These are phyloP conservation scores for Rhododendron molle DNA, from an alignment of 148 eudicot genomes.

Conservation along the genomic window DNA sequence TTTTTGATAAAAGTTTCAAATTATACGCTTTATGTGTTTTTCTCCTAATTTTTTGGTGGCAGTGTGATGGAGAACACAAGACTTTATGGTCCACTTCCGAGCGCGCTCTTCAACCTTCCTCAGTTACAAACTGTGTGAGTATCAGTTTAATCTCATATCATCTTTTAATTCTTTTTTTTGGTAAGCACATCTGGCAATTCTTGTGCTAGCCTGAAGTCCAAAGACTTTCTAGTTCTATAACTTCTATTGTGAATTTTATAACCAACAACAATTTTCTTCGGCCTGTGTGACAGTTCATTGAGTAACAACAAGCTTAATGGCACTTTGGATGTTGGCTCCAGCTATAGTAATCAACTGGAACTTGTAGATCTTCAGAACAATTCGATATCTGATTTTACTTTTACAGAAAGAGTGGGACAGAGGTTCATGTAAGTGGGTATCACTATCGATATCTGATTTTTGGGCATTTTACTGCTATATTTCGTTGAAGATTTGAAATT, in stretches of 20 bases:
- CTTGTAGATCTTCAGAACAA: slow-evolving; percentile 58
- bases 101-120: slow-evolving; percentile 49
- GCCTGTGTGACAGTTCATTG: slow-evolving; percentile 35
- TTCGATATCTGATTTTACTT: slow-evolving; percentile 27
- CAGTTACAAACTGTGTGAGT: slow-evolving; percentile 66
- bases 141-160: background rate
- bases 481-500: background rate
- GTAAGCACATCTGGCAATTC: background rate
- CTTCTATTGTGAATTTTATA: background rate
- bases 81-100: slow-evolving; percentile 60
- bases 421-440: slow-evolving; percentile 34
- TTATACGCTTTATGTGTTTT: background rate
- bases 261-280: background rate
- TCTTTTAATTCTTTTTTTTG: background rate
- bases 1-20: background rate
- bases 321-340: slow-evolving; percentile 38
- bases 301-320: slow-evolving; percentile 53
- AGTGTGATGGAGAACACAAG: slow-evolving; percentile 55
- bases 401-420: slow-evolving; percentile 13
- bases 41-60: slow-evolving; percentile 10
- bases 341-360: slow-evolving; percentile 18
- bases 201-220: background rate
- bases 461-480: background rate
- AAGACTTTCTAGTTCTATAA: background rate
- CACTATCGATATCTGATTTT: background rate